These are phyloP conservation scores for Ceratobasidium sp. DNA, from an alignment of 1,284 basidiomycete genomes.

Conservation along the genomic window DNA sequence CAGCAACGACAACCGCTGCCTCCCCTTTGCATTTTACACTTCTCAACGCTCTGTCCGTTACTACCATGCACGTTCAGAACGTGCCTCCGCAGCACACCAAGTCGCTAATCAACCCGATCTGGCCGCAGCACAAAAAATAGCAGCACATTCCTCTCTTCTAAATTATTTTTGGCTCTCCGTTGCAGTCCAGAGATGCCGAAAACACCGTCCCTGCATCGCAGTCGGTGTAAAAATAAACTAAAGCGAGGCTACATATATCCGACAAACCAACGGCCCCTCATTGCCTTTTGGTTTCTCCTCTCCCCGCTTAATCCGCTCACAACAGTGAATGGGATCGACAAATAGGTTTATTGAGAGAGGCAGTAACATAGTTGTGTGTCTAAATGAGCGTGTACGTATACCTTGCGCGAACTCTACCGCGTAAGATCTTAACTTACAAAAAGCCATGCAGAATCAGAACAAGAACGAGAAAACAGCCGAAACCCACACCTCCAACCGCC, in stretches of 20 bases:
- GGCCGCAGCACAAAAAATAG: neutral
- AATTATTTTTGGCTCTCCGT: no score
- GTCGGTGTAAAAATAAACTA: no score
- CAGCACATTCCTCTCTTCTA: no score
- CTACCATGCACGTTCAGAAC: no score
- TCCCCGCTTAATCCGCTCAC: neutral
- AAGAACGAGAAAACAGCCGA: neutral
- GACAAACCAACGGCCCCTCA: neutral
- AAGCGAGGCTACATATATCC: neutral
- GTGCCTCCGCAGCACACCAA: no score
- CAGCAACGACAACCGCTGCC: neutral
- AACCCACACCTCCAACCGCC: neutral
- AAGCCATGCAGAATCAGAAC: conserved; percentile 3
- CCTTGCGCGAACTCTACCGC: neutral
- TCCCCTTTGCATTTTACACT: no score
- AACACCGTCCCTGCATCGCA: no score
- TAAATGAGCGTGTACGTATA: conserved; percentile 40
- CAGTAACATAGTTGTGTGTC: conserved; percentile 18
- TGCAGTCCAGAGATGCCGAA: no score
- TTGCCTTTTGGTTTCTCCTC: neutral
- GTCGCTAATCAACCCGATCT: no score
- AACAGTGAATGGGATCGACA: neutral
- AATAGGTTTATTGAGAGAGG: conserved; percentile 6
- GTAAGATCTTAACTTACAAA: conserved; percentile 20
- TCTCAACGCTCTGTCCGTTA: no score